Percentiles rank a stretch among this genome's conserved stretches.
Evolutionary conservation across 352 stramenopile genomes (phyloP).

Genomic region (Aphanomyces invadans): DNA sequence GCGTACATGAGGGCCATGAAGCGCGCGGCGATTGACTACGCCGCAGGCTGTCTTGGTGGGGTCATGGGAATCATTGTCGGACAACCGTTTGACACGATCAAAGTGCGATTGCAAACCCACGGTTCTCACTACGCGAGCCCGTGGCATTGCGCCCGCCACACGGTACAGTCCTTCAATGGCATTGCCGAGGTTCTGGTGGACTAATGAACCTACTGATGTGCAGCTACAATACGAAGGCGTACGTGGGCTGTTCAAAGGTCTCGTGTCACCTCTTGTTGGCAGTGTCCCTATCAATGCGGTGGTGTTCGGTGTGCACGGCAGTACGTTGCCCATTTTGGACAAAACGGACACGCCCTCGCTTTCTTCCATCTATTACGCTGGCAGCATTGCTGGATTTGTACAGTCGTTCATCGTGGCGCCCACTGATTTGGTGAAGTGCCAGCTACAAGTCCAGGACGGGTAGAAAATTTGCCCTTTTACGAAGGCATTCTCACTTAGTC

Average conservation of each 20-base stretch:
- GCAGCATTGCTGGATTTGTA: conserved; percentile 62
- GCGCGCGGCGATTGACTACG: conserved; percentile 32
- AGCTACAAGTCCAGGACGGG: conserved; percentile 47
- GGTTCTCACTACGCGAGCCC: conserved; percentile 47
- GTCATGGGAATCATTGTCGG: conserved; percentile 47
- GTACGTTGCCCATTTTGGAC: conserved; percentile 38
- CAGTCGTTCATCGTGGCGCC: conserved; percentile 66
- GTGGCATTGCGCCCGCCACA: conserved; percentile 39
- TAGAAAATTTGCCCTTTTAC: neutral
- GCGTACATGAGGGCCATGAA: neutral
- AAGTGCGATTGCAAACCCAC: conserved; percentile 54
- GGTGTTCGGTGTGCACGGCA: conserved; percentile 79
- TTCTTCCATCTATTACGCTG: conserved; percentile 48
- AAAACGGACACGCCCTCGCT: conserved; percentile 24
- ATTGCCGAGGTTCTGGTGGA: too few relatives aligned
- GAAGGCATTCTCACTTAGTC: neutral
- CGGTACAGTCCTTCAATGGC: conserved; percentile 26
- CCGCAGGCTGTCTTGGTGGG: conserved; percentile 41
- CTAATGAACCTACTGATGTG: neutral
- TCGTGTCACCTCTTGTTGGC: conserved; percentile 70
- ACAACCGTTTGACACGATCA: conserved; percentile 57
- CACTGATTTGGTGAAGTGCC: conserved; percentile 78
- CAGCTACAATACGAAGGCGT: conserved; percentile 64
- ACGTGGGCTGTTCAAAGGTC: conserved; percentile 78
- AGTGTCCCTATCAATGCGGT: conserved; percentile 82